Evolutionary conservation across 78 protist genomes (phyloP).

Genomic region (Protostelium mycophagum): DNA sequence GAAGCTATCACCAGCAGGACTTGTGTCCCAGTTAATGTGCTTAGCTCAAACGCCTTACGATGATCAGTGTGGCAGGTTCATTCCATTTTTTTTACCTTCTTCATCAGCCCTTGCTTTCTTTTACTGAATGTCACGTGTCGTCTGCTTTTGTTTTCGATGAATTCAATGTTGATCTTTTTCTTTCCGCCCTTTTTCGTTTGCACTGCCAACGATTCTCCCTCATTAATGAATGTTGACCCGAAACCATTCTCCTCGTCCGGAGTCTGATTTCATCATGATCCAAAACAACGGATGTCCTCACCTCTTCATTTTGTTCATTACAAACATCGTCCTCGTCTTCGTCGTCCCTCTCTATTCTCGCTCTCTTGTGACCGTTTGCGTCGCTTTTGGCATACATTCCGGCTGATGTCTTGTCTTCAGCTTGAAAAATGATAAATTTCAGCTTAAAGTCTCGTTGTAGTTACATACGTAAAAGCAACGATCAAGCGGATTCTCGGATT

Average conservation of each 20-base stretch:
- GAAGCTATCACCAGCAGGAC: constrained; percentile 86
- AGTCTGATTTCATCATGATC: not conserved
- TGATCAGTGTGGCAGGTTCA: not conserved
- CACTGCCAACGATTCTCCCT: not conserved
- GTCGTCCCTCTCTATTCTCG: not conserved
- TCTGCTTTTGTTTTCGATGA: constrained; percentile 76
- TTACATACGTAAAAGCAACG: no score
- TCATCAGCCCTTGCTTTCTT: constrained; percentile 83
- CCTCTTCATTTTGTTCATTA: no score
- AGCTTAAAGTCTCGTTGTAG: no score
- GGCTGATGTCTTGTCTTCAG: no score
- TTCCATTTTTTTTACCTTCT: constrained; percentile 37
- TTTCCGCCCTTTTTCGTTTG: constrained; percentile 76
- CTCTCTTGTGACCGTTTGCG: not conserved
- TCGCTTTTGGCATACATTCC: no score
- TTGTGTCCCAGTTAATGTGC: constrained; percentile 90
- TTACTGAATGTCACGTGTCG: constrained; percentile 90
- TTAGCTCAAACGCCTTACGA: constrained; percentile 72
- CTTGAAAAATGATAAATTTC: no score
- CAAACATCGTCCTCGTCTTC: not conserved
- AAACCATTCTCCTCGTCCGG: not conserved
- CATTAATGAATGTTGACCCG: not conserved
- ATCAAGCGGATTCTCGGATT: no score
- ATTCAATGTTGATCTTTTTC: constrained; percentile 85
- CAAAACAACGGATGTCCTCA: not conserved